Evolutionary conservation across 768 basidiomycete genomes (phyloP).

Genomic region (Russula compacta): DNA sequence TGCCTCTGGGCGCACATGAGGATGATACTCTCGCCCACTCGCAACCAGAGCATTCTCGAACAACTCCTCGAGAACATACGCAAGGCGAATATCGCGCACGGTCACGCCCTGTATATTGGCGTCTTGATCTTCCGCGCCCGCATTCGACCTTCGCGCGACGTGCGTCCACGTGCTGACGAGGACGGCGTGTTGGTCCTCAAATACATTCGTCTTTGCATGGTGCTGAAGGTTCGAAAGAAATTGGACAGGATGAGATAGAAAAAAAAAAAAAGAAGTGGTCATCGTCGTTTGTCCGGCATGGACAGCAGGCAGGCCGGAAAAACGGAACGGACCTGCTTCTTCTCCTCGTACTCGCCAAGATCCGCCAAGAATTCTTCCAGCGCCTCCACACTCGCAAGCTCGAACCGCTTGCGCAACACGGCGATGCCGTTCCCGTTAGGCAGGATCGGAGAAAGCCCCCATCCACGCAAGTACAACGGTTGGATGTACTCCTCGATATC

Average conservation of each 20-base stretch:
- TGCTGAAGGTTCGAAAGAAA: not conserved
- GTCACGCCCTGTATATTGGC: constrained; percentile 9
- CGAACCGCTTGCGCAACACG: constrained; percentile 12
- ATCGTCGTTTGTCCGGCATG: not conserved
- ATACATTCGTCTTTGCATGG: constrained; percentile 3
- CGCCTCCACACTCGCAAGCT: not conserved
- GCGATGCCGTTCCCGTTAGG: constrained; percentile 10
- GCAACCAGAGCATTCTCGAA: constrained; percentile 5
- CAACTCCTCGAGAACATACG: constrained; percentile 10
- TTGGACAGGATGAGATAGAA: not conserved
- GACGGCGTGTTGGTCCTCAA: not conserved
- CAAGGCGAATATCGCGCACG: constrained; percentile 10
- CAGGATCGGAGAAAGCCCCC: constrained; percentile 9
- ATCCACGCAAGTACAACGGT: constrained; percentile 12
- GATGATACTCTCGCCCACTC: not conserved
- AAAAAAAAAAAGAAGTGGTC: not conserved
- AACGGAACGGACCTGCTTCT: not conserved
- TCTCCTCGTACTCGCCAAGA: constrained; percentile 4
- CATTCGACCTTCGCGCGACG: not conserved
- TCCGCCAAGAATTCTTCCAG: constrained; percentile 1
- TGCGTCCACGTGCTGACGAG: constrained; percentile 15
- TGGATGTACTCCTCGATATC: constrained; percentile 6
- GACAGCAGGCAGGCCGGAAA: too few species aligned
- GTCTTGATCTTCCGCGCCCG: not conserved
- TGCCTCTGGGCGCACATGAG: not conserved